Evolutionary conservation across 768 basidiomycete species (phyloP).

Genomic region (Rhodotorula sphaerocarpa): DNA sequence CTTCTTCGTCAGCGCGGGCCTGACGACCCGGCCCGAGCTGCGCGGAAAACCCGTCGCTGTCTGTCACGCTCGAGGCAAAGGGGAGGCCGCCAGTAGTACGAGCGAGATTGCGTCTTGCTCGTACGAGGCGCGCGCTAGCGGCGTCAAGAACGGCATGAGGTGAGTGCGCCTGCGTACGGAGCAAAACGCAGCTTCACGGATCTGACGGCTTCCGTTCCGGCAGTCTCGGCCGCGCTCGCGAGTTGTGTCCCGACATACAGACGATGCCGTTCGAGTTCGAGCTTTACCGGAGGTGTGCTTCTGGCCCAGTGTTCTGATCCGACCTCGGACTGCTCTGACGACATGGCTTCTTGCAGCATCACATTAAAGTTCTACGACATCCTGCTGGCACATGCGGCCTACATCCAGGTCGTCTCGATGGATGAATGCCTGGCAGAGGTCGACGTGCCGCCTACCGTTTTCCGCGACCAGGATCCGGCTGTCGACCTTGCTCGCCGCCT

Average conservation of each 20-base stretch:
- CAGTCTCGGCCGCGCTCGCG: slow-evolving; percentile 70
- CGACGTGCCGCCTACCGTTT: slow-evolving; percentile 45
- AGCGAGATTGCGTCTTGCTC: slow-evolving; percentile 91
- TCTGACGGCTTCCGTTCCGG: slow-evolving; percentile 4
- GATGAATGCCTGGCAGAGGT: slow-evolving; percentile 94
- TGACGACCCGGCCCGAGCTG: slow-evolving; percentile 64
- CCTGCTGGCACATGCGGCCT: slow-evolving; percentile 78
- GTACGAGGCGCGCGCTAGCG: slow-evolving; percentile 82
- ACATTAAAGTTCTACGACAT: slow-evolving; percentile 88
- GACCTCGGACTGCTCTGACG: not conserved
- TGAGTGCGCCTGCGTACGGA: slow-evolving; percentile 40
- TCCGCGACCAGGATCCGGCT: slow-evolving; percentile 11
- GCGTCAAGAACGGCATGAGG: slow-evolving; percentile 94
- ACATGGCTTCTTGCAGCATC: slow-evolving; percentile 44
- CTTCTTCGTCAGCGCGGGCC: slow-evolving; percentile 89
- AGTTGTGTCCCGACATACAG: slow-evolving; percentile 61
- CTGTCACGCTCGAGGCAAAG: slow-evolving; percentile 76
- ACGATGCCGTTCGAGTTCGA: slow-evolving; percentile 95
- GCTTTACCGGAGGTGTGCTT: slow-evolving; percentile 48
- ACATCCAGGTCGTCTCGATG: slow-evolving; percentile 88
- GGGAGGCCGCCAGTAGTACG: slow-evolving; percentile 56
- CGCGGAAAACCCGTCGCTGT: slow-evolving; percentile 85
- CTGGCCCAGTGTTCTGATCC: not conserved
- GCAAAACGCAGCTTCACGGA: too few relatives aligned
- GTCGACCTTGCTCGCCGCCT: slow-evolving; percentile 52